Conservation (phyloP, 108 stramenopile genomes). For the Cyclostephanos invisitatus region DNA sequence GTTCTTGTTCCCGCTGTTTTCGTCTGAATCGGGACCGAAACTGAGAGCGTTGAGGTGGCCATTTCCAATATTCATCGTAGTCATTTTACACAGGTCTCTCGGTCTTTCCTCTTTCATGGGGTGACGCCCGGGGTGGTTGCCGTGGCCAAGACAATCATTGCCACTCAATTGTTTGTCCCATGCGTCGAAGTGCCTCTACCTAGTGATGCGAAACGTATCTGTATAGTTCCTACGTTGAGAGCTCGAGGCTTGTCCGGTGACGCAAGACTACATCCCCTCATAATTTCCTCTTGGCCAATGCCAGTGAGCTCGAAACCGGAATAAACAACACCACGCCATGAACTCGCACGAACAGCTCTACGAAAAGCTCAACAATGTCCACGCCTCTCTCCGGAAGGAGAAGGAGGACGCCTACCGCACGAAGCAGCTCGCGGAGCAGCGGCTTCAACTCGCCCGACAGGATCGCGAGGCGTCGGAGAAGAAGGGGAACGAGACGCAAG, state of each 20-base stretch:
- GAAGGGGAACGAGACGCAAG: slow-evolving; percentile 20
- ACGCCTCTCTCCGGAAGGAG: slow-evolving; percentile 41
- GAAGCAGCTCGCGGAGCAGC: slow-evolving; percentile 41
- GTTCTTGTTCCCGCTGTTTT: slow-evolving; percentile 12
- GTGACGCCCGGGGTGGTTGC: too few species aligned
- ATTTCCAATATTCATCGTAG: neutral
- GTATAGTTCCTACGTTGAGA: too few species aligned
- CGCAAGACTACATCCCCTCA: too few species aligned
- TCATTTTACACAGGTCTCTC: neutral
- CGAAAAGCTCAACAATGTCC: slow-evolving; percentile 34
- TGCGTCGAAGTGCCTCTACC: neutral
- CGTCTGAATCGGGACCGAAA: neutral
- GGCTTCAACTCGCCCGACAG: slow-evolving; percentile 26
- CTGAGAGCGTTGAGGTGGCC: neutral
- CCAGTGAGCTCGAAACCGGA: neutral
- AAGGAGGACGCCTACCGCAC: slow-evolving; percentile 39
- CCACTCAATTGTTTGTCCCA: too few species aligned
- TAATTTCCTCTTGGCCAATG: too few species aligned
- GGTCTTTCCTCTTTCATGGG: too few species aligned
- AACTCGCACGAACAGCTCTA: neutral
- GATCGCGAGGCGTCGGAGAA: slow-evolving; percentile 38
- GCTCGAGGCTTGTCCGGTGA: too few species aligned
- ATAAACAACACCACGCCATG: neutral
- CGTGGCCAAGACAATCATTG: too few species aligned
- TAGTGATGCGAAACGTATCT: neutral